Base-by-base conservation (phyloP, 2,329 filamentous ascomycete species). In the Fusarium domesticum region DNA sequence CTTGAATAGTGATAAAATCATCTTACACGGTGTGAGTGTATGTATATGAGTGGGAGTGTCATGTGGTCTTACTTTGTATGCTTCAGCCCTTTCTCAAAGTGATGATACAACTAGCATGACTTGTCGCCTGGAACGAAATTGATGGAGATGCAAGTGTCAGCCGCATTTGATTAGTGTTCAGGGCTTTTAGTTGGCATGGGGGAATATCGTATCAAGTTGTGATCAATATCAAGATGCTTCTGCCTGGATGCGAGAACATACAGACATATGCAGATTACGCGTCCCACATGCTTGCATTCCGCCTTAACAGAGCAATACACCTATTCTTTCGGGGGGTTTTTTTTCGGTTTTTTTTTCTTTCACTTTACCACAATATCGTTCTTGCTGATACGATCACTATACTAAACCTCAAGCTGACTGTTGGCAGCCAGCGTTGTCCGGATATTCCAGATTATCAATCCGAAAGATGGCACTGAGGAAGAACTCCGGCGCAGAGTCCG, bases 351-450 rank as follows among this genome's bases (percentile, higher is more conserved):
- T n/a, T 43, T 43, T 42, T 46, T 35, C 38, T 44, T 32, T 28
- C 14, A 28, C 23, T 28, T 8, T 10, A 28, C 23, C 23, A 28
- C 14, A 28, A 8, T 18, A 39, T 45, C 16, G 34, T 35, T 25
- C 18, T 39, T 49, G 55, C 51, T 58, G 54, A 56, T 58, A 43
- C 45, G 53, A 57, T 53, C 39, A 43, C 23, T 46, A 43, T 14
- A 33, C 25, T 7, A 28, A 14, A 28, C n/a, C n/a, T n/a, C n/a
- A n/a, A n/a, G n/a, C n/a, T n/a, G n/a, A n/a, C n/a, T n/a, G n/a
- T n/a, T n/a, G n/a, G n/a, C n/a, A n/a, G n/a, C n/a, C n/a, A n/a
- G n/a, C n/a, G n/a, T n/a, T 12, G 14, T 28, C 23, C 23, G 23
- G 23, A 28, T 11, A 28, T 28, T 28, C 23, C 23, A 12, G 23